Evolutionary conservation across 345 rosid genomes (phyloP), one percentile per base, ranked within the genome.

Genomic region (Citrus inodora): DNA sequence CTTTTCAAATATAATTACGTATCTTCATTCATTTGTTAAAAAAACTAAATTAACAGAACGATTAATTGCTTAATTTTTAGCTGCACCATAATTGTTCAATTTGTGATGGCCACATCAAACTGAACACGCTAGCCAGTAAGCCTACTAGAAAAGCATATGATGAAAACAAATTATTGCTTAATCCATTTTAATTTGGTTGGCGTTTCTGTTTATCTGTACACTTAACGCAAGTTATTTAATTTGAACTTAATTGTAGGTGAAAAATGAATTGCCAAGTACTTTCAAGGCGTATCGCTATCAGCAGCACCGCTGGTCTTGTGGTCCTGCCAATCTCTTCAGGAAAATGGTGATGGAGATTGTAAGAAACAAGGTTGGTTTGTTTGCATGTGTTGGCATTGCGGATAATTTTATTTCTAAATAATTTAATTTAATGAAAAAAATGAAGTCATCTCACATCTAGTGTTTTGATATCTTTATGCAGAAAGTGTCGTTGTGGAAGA

Each of bases 281-380:
- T 89, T 95, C 81, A 93, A 93, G 87, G 98, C 99, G 0, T 93
- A 93, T 81, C 90, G 99, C 53, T 92, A 90, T 70, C 99, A 95
- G 60, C 99, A 95, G 69, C 99, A 95, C 70, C 85, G 98, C 0
- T 95, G 98, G 99, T 95, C 98, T 17, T 95, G 99, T 75, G 99
- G 99, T 82, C 99, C 99, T 27, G 98, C 99, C 53, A 95, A 95
- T 71, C 97, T 95, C 51, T 95, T 90, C 90, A 89, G 95, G 88
- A 93, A 95, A 88, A 93, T 93, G 98, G 78, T 86, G n/a, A 63
- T 83, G 80, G 99, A 95, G 84, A 93, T 95, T 71, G 81, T 93
- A 21, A 85, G 70, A 75, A 95, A 95, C 82, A 88, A 92, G 91
- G 98, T 89, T 16, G 60, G 70, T 48, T 19, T 28, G 3, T 17